Evolutionary conservation across 768 basidiomycete genomes (phyloP), one percentile per base, ranked within the genome.

Genomic region (Lactarius vividus): DNA sequence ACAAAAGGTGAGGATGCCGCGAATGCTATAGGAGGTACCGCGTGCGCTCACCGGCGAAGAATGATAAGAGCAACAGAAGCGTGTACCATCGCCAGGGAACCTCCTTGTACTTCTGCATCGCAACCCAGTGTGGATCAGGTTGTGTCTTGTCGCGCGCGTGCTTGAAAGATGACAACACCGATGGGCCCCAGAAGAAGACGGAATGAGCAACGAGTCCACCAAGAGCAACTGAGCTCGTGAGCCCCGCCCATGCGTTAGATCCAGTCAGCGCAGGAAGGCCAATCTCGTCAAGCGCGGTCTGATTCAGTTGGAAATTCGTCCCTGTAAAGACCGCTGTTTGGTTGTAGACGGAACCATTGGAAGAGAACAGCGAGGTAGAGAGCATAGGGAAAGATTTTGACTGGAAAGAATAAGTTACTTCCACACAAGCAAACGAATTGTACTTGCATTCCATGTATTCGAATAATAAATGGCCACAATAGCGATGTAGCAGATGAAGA

Each of bases 11-110:
- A 23, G n/a, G 16, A n/a, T 20, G 23, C 3, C 18, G n/a, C 23
- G n/a, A 9, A n/a, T 20, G 23, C 3, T 11, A 59, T 33, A 16
- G 11, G 35, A 37, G 11, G 35, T 37, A 13, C 62, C 5, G 20
- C 13, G 39, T 57, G 26, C 3, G 59, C 76, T 64, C 69, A 85
- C 85, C 86, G 23, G 84, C 83, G 37, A 85, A 72, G 76, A 88
- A 86, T 0, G 86, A 72, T 9, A 85, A 71, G 1, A 76, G 71
- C 2, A 86, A 74, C 46, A 87, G 78, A 35, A 78, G 71, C 10
- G 74, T 66, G 72, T 87, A 87, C 86, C 86, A 87, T 78, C 82
- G 86, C 81, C 79, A 80, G 2, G 86, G 86, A 0, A 79, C 83
- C 74, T 87, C 85, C 42, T 81, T 77, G 74, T 87, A 87, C 72